phyloP scores from a whole-genome alignment of 805 yeast species.

The Metschnikowia santaceciliae region DNA sequence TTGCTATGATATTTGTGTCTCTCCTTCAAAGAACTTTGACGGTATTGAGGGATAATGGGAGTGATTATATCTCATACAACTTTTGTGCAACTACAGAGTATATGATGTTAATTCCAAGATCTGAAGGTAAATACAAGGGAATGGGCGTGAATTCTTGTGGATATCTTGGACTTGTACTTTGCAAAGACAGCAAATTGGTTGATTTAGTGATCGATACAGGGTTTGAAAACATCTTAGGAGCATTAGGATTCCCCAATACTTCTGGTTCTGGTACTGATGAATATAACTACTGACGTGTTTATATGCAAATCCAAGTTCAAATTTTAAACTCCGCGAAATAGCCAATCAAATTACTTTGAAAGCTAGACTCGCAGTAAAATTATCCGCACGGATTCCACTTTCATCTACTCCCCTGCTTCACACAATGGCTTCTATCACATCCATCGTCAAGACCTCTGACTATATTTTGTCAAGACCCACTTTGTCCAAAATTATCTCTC shows the following conservation, averaged over 20 bases:
- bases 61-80: conserved; percentile 63
- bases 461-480: conserved; percentile 76
- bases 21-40: conserved; percentile 70
- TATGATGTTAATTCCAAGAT: conserved; percentile 85
- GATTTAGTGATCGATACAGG: conserved; percentile 46
- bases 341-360: conserved; percentile 17
- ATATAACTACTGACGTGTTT: conserved; percentile 51
- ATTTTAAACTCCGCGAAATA: not conserved
- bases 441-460: conserved; percentile 71
- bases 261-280: conserved; percentile 56
- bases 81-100: conserved; percentile 76
- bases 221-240: conserved; percentile 50
- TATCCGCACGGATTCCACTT: conserved; percentile 2
- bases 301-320: conserved; percentile 4
- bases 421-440: conserved; percentile 57
- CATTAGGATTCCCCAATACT: conserved; percentile 64
- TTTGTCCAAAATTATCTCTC: conserved; percentile 70
- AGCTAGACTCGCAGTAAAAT: conserved; percentile 8
- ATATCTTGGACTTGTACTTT: conserved; percentile 70
- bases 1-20: conserved; percentile 68
- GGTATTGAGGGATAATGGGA: conserved; percentile 50
- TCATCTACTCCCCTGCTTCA: not conserved
- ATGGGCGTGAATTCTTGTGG: conserved; percentile 80
- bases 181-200: conserved; percentile 59
- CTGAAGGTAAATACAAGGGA: conserved; percentile 48